These are phyloP conservation scores for Chlorociboria aeruginascens DNA, from an alignment of 495 filamentous ascomycete species.

Conservation along the genomic window DNA sequence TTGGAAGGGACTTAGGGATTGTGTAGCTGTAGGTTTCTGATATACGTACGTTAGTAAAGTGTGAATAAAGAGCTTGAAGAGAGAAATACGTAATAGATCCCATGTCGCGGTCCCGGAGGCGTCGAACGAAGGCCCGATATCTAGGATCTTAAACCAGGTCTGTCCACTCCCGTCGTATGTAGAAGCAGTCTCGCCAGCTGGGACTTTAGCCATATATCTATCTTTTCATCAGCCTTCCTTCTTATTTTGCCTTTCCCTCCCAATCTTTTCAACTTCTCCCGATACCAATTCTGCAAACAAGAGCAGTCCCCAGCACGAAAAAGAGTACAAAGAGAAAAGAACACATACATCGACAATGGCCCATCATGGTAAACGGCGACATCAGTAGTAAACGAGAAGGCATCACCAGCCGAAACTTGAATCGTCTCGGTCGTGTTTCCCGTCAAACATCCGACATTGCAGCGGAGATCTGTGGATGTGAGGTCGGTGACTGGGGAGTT, in stretches of 20 bases:
- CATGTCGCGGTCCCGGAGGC: conserved; percentile 26
- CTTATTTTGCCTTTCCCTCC: conserved; percentile 34
- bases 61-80: background rate
- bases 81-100: conserved; percentile 27
- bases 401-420: conserved; percentile 36
- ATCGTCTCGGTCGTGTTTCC: conserved; percentile 35
- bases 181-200: conserved; percentile 26
- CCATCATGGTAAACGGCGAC: conserved; percentile 47
- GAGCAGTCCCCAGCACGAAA: no score
- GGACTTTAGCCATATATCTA: conserved; percentile 28
- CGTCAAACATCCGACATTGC: conserved; percentile 41
- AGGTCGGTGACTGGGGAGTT: conserved; percentile 48
- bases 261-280: background rate
- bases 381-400: conserved; percentile 38
- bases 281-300: background rate
- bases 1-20: conserved; percentile 39
- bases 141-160: conserved; percentile 43
- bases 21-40: conserved; percentile 28
- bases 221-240: conserved; percentile 41
- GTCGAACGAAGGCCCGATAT: conserved; percentile 24
- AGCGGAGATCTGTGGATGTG: conserved; percentile 41
- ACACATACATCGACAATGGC: conserved; percentile 34
- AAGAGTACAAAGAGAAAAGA: no score
- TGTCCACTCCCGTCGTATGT: conserved; percentile 37
- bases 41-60: background rate